These are phyloP conservation scores for Coniochaeta sp. DNA, from an alignment of 2,329 filamentous ascomycete genomes.

Conservation along the genomic window DNA sequence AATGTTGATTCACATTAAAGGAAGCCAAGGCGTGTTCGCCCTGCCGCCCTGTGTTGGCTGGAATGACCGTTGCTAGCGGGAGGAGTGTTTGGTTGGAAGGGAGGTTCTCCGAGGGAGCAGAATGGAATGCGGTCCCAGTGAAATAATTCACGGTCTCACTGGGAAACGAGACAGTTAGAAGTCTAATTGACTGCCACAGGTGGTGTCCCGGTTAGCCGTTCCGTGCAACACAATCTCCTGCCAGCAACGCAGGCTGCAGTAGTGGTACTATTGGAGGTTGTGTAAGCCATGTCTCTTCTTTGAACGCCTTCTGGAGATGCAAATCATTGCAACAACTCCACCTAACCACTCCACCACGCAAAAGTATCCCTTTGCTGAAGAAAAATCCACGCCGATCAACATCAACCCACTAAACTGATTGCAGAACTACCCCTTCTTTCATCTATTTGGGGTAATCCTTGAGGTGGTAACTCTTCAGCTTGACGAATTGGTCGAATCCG, in stretches of 20 bases:
- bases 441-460: slow-evolving; percentile 70
- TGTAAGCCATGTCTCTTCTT: slow-evolving; percentile 3
- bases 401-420: background rate
- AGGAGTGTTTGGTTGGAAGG: slow-evolving; percentile 1
- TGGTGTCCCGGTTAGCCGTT: background rate
- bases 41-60: slow-evolving; percentile 1
- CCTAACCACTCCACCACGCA: background rate
- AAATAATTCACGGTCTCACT: background rate
- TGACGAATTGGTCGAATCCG: slow-evolving; percentile 92
- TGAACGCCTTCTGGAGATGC: too few species aligned
- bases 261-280: slow-evolving; percentile 1
- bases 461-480: slow-evolving; percentile 91
- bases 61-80: background rate
- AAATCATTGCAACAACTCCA: background rate
- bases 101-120: background rate
- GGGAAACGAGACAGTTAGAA: background rate
- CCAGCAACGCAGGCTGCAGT: background rate
- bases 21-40: background rate
- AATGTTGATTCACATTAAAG: background rate
- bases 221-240: background rate
- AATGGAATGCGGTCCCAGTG: background rate
- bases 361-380: background rate
- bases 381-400: background rate
- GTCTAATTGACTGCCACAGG: background rate
- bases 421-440: background rate